Percentiles rank a stretch among this genome's conserved stretches.
phyloP scores from a whole-genome alignment of 495 filamentous ascomycete genomes.

The Neurospora sp. region DNA sequence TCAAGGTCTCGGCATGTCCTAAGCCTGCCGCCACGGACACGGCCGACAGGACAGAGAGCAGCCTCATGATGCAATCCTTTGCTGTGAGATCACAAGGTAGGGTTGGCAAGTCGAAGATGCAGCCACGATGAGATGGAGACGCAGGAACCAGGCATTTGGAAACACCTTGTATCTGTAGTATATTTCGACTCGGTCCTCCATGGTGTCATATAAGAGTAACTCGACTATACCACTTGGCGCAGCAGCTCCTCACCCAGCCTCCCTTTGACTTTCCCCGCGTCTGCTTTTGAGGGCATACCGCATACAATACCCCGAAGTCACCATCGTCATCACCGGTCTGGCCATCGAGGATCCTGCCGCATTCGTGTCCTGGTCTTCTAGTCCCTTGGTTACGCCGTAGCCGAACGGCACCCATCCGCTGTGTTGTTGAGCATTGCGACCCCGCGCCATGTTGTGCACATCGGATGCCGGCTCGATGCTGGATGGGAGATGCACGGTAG shows the following conservation, averaged over 20 bases:
- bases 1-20: not conserved
- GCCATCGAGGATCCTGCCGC: not conserved
- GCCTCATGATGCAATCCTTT: not conserved
- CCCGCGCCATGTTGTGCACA: not conserved
- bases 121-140: not conserved
- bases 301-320: not conserved
- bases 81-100: not conserved
- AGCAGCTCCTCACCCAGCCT: not conserved
- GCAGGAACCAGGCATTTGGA: not conserved
- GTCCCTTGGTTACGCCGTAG: not conserved
- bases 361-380: not conserved
- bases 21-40: not conserved
- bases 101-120: not conserved
- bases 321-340: not conserved
- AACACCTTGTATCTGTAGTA: not conserved
- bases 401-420: not conserved
- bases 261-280: not conserved
- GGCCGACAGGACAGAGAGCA: not conserved
- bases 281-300: not conserved
- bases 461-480: not conserved
- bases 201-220: not conserved
- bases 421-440: not conserved
- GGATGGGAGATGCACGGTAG: not conserved
- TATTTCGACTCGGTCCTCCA: not conserved
- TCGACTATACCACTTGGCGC: not conserved